Evolutionary conservation across 208 protist species (phyloP).

Genomic region (Trichomonas gallinae): DNA sequence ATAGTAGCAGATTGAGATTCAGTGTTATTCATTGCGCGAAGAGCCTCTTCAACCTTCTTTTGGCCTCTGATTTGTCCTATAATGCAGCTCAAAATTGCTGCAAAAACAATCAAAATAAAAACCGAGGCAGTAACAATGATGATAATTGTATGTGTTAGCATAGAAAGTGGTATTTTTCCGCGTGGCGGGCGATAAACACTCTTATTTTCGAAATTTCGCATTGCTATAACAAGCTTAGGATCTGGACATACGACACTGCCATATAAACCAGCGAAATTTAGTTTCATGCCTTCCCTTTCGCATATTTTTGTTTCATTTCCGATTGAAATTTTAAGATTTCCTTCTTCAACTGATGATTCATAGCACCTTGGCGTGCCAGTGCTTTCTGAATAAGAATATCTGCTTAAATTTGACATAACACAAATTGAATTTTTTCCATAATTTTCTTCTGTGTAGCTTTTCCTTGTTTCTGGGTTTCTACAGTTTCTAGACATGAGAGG

Average conservation of each 20-base stretch:
- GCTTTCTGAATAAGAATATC: not conserved
- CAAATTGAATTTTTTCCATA: not conserved
- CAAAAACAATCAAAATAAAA: not conserved
- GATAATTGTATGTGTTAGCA: not conserved
- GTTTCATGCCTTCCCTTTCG: not conserved
- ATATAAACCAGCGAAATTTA: not conserved
- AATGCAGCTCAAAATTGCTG: not conserved
- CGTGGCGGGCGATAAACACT: not conserved
- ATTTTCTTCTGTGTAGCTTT: not conserved
- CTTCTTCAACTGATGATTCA: not conserved
- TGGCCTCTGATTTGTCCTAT: not conserved
- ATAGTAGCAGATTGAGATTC: not conserved
- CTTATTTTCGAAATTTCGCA: not conserved
- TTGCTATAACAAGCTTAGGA: not conserved
- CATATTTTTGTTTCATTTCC: not conserved
- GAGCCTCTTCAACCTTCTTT: not conserved
- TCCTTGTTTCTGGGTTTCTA: not conserved
- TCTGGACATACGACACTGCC: not conserved
- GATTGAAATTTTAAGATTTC: not conserved
- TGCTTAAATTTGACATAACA: not conserved
- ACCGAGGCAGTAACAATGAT: not conserved
- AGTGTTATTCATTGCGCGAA: not conserved
- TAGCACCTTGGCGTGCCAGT: not conserved
- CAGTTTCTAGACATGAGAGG: not conserved
- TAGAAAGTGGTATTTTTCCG: not conserved